Evolutionary conservation across 164 flowering plant genomes (phyloP).

Genomic region (Amborella trichopoda): DNA sequence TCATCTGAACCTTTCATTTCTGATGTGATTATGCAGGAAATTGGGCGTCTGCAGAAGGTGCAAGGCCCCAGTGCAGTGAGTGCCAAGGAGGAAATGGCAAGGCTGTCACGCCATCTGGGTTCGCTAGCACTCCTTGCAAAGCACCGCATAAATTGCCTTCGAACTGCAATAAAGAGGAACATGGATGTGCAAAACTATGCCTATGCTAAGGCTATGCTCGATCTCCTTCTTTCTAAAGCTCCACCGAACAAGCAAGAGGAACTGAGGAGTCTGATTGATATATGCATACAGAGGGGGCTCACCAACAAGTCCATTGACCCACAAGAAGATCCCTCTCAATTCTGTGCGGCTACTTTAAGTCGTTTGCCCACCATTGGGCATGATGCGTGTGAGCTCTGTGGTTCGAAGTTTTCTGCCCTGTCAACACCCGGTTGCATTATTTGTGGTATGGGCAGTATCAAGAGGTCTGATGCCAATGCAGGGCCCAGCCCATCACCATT

Average conservation of each 20-base stretch:
- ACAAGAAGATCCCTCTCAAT: slow-evolving; percentile 92
- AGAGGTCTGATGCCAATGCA: slow-evolving; percentile 82
- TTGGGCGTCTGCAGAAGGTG: slow-evolving; percentile 82
- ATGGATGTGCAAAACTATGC: slow-evolving; percentile 96
- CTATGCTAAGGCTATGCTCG: slow-evolving; percentile 95
- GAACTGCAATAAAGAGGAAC: slow-evolving; percentile 94
- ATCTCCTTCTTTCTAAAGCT: slow-evolving; percentile 86
- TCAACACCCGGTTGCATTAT: slow-evolving; percentile 88
- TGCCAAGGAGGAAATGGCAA: slow-evolving; percentile 98
- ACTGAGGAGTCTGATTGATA: slow-evolving; percentile 72
- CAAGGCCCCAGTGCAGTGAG: slow-evolving; percentile 90
- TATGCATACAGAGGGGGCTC: slow-evolving; percentile 81
- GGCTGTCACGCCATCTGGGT: slow-evolving; percentile 91
- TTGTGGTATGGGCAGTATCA: slow-evolving; percentile 99
- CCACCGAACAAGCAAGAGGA: slow-evolving; percentile 95
- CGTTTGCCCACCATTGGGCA: slow-evolving; percentile 96
- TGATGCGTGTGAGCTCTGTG: slow-evolving; percentile 96
- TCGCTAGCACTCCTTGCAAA: slow-evolving; percentile 89
- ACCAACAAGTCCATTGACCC: slow-evolving; percentile 96
- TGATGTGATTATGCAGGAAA: slow-evolving; percentile 85
- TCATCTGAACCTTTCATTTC: no score
- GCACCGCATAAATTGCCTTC: slow-evolving; percentile 86
- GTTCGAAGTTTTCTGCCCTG: slow-evolving; percentile 93
- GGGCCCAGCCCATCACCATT: slow-evolving; percentile 86
- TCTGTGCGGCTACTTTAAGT: slow-evolving; percentile 93